These are phyloP conservation scores for Auricularia sp. DNA, from an alignment of 768 basidiomycete genomes.

Conservation along the genomic window DNA sequence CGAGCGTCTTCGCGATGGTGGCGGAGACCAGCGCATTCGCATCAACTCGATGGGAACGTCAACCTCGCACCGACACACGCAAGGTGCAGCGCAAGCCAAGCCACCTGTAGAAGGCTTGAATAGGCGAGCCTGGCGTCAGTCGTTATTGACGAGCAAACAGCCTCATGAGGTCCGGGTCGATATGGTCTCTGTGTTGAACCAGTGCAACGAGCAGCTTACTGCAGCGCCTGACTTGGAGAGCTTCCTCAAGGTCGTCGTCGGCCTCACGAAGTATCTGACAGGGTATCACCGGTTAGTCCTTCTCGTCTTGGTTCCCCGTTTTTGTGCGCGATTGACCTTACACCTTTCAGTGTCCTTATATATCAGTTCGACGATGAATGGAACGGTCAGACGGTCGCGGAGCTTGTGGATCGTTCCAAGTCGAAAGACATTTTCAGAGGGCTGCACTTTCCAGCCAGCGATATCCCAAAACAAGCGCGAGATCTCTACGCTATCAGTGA, in stretches of 20 bases:
- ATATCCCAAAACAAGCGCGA: slow-evolving; percentile 64
- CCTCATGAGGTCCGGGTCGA: slow-evolving; percentile 39
- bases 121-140: too few species aligned
- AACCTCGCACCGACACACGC: too few species aligned
- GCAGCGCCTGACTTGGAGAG: slow-evolving; percentile 52
- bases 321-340: neutral
- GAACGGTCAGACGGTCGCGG: slow-evolving; percentile 72
- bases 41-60: too few species aligned
- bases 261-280: slow-evolving; percentile 66
- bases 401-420: slow-evolving; percentile 68
- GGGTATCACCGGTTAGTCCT: slow-evolving; percentile 52
- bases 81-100: too few species aligned
- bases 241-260: slow-evolving; percentile 65
- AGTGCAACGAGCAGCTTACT: slow-evolving; percentile 74
- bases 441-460: slow-evolving; percentile 58
- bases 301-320: neutral
- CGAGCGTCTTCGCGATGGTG: slow-evolving; percentile 49
- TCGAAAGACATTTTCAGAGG: slow-evolving; percentile 66
- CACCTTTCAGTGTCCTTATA: slow-evolving; percentile 38
- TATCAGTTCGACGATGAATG: slow-evolving; percentile 78
- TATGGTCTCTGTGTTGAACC: slow-evolving; percentile 64
- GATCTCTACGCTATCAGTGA: slow-evolving; percentile 58
- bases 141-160: too few species aligned
- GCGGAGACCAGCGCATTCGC: slow-evolving; percentile 16
- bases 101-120: too few species aligned